These are phyloP conservation scores for Hypoxylon rickii DNA, from an alignment of 495 filamentous ascomycete genomes.

Conservation along the genomic window DNA sequence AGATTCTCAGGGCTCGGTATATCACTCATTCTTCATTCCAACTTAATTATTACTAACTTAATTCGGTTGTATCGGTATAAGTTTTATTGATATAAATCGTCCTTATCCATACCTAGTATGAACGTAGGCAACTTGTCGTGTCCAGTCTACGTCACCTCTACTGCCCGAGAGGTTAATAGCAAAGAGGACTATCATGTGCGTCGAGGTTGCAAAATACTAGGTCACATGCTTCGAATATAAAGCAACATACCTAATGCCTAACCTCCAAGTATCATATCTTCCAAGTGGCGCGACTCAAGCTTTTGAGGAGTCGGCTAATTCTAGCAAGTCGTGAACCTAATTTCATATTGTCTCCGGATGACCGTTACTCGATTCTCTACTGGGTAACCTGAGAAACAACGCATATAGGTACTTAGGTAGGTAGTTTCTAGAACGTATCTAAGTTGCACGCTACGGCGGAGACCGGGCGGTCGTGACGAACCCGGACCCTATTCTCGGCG, in stretches of 20 bases:
- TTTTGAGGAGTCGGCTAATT: not conserved
- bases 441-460: constrained; percentile 6
- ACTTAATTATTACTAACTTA: too few species aligned
- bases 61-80: too few species aligned
- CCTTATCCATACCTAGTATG: too few species aligned
- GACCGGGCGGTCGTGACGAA: constrained; percentile 14
- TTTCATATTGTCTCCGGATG: not conserved
- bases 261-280: too few species aligned
- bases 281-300: not conserved
- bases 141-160: constrained; percentile 28
- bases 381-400: not conserved
- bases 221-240: constrained; percentile 17
- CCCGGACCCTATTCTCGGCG: constrained; percentile 19
- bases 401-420: not conserved
- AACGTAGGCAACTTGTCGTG: too few species aligned
- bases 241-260: not conserved
- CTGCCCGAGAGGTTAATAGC: too few species aligned
- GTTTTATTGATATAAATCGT: too few species aligned
- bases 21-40: too few species aligned
- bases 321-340: not conserved
- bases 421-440: too few species aligned
- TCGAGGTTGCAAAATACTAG: too few species aligned
- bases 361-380: not conserved
- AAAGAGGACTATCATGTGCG: too few species aligned
- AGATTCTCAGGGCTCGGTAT: too few species aligned